Evolutionary conservation across 164 flowering plant species (phyloP), one percentile per base, ranked within the genome.

Genomic region (Aristolochia fimbriata): DNA sequence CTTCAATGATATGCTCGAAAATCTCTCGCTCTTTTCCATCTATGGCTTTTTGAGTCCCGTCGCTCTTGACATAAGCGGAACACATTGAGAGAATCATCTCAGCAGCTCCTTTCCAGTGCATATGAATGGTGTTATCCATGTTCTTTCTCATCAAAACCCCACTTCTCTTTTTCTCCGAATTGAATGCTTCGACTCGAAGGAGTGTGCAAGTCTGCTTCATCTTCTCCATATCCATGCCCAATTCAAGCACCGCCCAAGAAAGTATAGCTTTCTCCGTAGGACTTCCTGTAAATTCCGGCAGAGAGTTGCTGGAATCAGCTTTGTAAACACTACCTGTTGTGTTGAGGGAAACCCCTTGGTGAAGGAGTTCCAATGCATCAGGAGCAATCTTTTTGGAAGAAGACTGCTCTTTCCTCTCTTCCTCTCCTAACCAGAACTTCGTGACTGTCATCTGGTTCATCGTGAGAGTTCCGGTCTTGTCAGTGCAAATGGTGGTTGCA

Each of bases 261-360:
- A 80, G 83, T 27, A 85, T 77, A 1, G 91, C 91, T 48, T 77
- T 83, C 59, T 85, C 92, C 2, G 88, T 85, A 0, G 88, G 92
- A 63, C 83, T 80, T 12, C 84, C 91, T 0, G 83, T 79, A 59
- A 82, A 69, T 68, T 85, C 86, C 21, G 60, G 64, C 0, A 65
- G 51, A 25, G 27, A 71, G 16, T 51, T 9, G 7, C 16, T 19
- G 24, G 72, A 55, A 47, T 3, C 25, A 5, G 71, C 51, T 68
- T 22, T 63, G 61, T 58, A 82, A 25, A 79, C 80, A 21, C 69
- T 66, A 0, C 83, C 84, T 0, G 85, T 81, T 5, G 87, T 80
- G 71, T 82, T 82, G 45, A 84, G 54, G 41, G 75, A 78, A 24
- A 79, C 79, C 21, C 73, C 90, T 58, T 80, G 73, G 33, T 62